Evolutionary conservation across 768 basidiomycete genomes (phyloP), one percentile per base, ranked within the genome.

Genomic region (Pleurotus cornucopiae): DNA sequence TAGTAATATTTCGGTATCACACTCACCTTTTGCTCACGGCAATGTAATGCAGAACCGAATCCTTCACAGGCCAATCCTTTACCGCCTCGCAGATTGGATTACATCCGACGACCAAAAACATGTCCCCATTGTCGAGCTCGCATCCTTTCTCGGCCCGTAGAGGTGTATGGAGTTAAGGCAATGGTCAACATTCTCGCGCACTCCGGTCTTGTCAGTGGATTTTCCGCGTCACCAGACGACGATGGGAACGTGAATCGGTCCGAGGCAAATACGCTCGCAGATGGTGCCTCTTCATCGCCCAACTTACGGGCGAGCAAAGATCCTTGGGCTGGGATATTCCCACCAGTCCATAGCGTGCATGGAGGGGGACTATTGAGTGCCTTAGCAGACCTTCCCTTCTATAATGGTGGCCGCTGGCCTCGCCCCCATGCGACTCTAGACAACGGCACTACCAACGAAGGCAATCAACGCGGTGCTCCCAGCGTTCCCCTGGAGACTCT

Each of bases 101-200:
- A 18, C 23, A 39, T 38, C 5, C 13, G 39, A 53, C 34, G 38
- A 38, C 51, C 51, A 11, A 91, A 91, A 66, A 85, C 83, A 9
- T 91, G 89, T 61, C 89, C 89, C 2, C 78, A 85, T 40, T 91
- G 89, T 62, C 84, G 89, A n/a, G 73, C 83, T 3, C 65, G 67
- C 9, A 76, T 91, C 18, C 68, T 67, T 7, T 76, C 80, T 34
- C 76, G 86, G 12, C 89, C 89, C 1, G 80, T 85, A 25, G 88
- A 87, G 51, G 78, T 91, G 47, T 91, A 86, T 75, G 71, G 79
- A 45, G 74, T 91, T 57, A 91, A 91, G 67, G 74, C 78, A 45
- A 80, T 91, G 67, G 85, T 85, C 3, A 70, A 68, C 2, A 67
- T 72, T 6, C 61, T 86, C 4, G 71, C 76, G 34, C 78, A 78